A percentile compares a stretch with the other conserved stretches of the same genome.
phyloP scores from a whole-genome alignment of 495 filamentous ascomycete species.

The Daldinia caldariorum region DNA sequence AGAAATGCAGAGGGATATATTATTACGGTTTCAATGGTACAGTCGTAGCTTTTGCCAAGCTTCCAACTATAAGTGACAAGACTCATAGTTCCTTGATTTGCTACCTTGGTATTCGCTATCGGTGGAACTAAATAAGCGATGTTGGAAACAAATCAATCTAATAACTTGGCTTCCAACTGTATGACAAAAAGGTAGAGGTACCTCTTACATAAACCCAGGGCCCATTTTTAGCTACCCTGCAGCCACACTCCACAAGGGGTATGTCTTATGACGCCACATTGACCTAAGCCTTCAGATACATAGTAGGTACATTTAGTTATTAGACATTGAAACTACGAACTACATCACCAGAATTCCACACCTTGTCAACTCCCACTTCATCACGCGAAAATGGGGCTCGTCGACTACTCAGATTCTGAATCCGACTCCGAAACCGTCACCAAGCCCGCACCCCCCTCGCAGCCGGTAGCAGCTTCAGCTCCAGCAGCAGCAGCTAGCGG shows the following conservation, averaged over 20 bases:
- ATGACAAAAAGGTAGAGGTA: too few relatives aligned
- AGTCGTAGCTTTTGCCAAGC: too few relatives aligned
- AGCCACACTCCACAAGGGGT: slow-evolving; percentile 23
- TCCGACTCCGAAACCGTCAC: slow-evolving; percentile 71
- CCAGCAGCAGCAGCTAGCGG: slow-evolving; percentile 39
- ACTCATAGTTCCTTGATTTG: too few relatives aligned
- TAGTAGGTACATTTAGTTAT: neutral
- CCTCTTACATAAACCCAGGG: neutral
- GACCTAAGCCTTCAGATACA: slow-evolving; percentile 13
- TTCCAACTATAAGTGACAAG: too few relatives aligned
- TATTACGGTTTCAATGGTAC: too few relatives aligned
- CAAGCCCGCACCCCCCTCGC: slow-evolving; percentile 35
- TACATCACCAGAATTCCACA: slow-evolving; percentile 20
- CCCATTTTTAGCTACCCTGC: neutral
- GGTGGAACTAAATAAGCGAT: too few relatives aligned
- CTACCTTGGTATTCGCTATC: too few relatives aligned
- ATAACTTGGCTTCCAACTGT: too few relatives aligned
- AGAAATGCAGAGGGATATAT: too few relatives aligned
- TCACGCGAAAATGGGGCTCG: slow-evolving; percentile 69
- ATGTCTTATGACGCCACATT: slow-evolving; percentile 37
- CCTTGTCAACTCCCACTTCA: slow-evolving; percentile 1
- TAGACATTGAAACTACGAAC: neutral
- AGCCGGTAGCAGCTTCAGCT: slow-evolving; percentile 36
- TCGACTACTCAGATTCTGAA: slow-evolving; percentile 89
- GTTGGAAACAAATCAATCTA: too few relatives aligned